Evolutionary conservation across 2,329 filamentous ascomycete species (phyloP).

Genomic region (Aspergillus amoenus): DNA sequence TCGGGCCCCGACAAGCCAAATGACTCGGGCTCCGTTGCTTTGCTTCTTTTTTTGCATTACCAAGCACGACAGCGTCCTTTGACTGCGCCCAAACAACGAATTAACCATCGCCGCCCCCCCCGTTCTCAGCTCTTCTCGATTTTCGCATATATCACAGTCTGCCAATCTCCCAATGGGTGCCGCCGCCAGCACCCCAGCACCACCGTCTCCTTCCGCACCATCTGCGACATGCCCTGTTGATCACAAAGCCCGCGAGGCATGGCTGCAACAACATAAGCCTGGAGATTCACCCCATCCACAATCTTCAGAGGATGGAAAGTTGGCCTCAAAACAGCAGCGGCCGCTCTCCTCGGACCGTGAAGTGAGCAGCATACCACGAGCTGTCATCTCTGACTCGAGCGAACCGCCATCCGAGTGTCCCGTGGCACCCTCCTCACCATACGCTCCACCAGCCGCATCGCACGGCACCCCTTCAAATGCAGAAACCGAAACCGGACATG

Average conservation of each 20-base stretch:
- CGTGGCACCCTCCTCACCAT: slow-evolving; percentile 31
- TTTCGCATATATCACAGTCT: neutral
- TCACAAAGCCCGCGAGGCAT: slow-evolving; percentile 81
- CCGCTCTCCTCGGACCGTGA: slow-evolving; percentile 67
- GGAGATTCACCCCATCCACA: slow-evolving; percentile 35
- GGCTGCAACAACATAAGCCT: slow-evolving; percentile 62
- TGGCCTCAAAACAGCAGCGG: slow-evolving; percentile 31
- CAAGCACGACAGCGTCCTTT: neutral
- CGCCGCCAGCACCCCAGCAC: slow-evolving; percentile 35
- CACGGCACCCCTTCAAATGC: slow-evolving; percentile 62
- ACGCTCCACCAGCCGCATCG: slow-evolving; percentile 28
- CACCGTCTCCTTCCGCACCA: slow-evolving; percentile 22
- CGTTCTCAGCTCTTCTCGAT: neutral
- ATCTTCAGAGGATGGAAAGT: slow-evolving; percentile 25
- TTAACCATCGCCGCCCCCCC: neutral
- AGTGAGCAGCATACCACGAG: slow-evolving; percentile 76
- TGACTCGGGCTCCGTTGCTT: neutral
- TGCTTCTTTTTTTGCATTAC: slow-evolving; percentile 10
- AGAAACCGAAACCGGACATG: slow-evolving; percentile 73
- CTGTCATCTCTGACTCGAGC: slow-evolving; percentile 33
- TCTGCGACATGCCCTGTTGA: slow-evolving; percentile 76
- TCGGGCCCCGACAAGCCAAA: neutral
- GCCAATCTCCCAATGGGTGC: slow-evolving; percentile 34
- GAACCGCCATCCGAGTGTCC: slow-evolving; percentile 23
- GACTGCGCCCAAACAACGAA: neutral